Conservation (phyloP, 768 basidiomycete genomes). For the Boletellus ananas region DNA sequence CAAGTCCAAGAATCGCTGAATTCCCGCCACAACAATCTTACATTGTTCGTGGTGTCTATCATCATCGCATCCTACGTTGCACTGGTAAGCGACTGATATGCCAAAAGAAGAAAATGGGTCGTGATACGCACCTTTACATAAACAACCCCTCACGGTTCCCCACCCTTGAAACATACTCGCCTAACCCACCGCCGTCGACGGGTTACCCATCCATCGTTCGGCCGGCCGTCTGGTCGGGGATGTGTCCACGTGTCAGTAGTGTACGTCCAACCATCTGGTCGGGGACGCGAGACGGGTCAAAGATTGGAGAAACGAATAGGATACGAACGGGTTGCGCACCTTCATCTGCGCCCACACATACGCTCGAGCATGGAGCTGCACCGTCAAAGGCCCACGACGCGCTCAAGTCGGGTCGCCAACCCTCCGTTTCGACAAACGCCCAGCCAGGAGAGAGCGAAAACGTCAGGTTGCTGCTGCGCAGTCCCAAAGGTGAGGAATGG, state of each 20-base stretch:
- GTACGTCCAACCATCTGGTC: conserved; percentile 75
- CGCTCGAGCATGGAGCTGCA: background rate
- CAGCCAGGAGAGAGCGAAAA: conserved; percentile 74
- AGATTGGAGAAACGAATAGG: background rate
- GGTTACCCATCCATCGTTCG: conserved; percentile 50
- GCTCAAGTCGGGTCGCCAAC: conserved; percentile 66
- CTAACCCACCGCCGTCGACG: conserved; percentile 67
- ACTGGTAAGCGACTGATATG: too few species aligned
- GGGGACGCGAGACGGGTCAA: background rate
- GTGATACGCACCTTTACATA: too few species aligned
- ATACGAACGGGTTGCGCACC: conserved; percentile 11
- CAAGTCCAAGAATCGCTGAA: too few species aligned
- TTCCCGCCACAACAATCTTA: too few species aligned
- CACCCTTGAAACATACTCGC: conserved; percentile 44
- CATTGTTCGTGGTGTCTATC: too few species aligned
- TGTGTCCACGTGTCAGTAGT: conserved; percentile 74
- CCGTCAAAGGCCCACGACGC: conserved; percentile 48
- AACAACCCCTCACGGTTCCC: background rate
- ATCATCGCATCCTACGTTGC: too few species aligned
- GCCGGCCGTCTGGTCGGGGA: conserved; percentile 37
- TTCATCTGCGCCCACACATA: conserved; percentile 24
- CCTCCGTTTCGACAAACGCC: conserved; percentile 71
- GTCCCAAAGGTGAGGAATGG: too few species aligned
- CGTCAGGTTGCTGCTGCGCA: conserved; percentile 67
- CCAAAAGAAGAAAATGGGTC: too few species aligned